Evolutionary conservation across 176 grass and related monocot genomes (phyloP), one percentile per base, ranked within the genome.

Genomic region (Cocos nucifera): DNA sequence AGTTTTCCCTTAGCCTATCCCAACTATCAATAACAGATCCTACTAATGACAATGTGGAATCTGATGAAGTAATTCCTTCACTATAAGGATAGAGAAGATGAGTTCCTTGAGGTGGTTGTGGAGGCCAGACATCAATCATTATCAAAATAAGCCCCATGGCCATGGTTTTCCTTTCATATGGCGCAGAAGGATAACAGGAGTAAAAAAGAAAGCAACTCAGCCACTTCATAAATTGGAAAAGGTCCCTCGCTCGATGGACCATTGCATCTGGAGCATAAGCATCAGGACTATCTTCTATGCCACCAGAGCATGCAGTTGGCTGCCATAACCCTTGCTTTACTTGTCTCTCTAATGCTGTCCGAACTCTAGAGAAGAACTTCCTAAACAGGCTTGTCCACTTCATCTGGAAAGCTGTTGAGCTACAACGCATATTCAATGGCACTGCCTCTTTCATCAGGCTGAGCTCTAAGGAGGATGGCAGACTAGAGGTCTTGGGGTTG

Each of bases 101-200:
- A 75, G 76, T 88, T 64, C 85, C 80, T 79, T 83, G 77, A 51
- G 80, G 73, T 6, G 52, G 65, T 59, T 75, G 64, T 82, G 88
- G 78, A 69, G 92, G 92, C 92, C 92, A 97, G 64, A 82, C 82
- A 71, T 97, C 84, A 56, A 91, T n/a, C 77, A 91, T 73, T 71
- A 72, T 90, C 75, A 97, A 78, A 66, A 97, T 97, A 77, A 97
- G 84, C 61, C 91, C 84, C 92, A 97, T 97, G 79, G 92, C 87
- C 78, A 91, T 97, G 69, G 81, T 91, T 97, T 88, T 97, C 63
- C 92, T 90, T 78, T 97, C 92, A 64, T 97, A 97, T 73, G 92
- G 92, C 53, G 83, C 92, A 51, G 92, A 97, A 50, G 92, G 92
- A 63, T 97, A 97, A 72, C 92, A 97, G 50, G 92, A 97, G 61